Evolutionary conservation across 1,139 yeast genomes (phyloP).

Genomic region (Yamadazyma songkhlaensis): DNA sequence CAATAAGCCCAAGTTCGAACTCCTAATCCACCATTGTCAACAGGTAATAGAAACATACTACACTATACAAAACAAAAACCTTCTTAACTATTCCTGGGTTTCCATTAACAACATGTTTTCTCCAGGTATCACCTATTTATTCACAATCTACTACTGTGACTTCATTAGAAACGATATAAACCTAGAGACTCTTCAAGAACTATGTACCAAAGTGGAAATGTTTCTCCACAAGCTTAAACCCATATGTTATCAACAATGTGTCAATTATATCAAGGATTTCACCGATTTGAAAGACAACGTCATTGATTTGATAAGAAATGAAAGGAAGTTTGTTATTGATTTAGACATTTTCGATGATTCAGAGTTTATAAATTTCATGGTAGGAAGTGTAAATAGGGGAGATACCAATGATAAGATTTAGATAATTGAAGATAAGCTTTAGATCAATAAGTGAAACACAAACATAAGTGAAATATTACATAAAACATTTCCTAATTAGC

Average conservation of each 20-base stretch:
- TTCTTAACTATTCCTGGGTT: constrained; percentile 79
- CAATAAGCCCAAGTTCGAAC: constrained; percentile 3
- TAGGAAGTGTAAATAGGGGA: constrained; percentile 8
- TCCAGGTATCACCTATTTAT: constrained; percentile 81
- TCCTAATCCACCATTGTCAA: constrained; percentile 7
- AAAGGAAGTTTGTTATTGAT: constrained; percentile 5
- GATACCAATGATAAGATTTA: too few relatives aligned
- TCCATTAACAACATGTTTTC: constrained; percentile 83
- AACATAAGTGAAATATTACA: too few relatives aligned
- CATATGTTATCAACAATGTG: constrained; percentile 9
- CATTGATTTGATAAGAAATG: constrained; percentile 6
- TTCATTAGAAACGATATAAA: constrained; percentile 30
- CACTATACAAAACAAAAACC: constrained; percentile 7
- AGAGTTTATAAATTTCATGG: constrained; percentile 11
- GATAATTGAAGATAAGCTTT: not conserved
- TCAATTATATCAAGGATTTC: constrained; percentile 6
- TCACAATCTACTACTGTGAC: constrained; percentile 67
- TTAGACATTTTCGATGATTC: constrained; percentile 9
- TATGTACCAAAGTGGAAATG: constrained; percentile 2
- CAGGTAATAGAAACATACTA: constrained; percentile 8
- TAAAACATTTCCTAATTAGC: too few relatives aligned
- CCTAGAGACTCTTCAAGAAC: not conserved
- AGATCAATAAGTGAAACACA: too few relatives aligned
- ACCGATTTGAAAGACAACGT: constrained; percentile 5
- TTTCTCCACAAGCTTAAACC: constrained; percentile 7